These are phyloP conservation scores for Ciborinia camelliae DNA, from an alignment of 2,329 filamentous ascomycete genomes.

Conservation along the genomic window DNA sequence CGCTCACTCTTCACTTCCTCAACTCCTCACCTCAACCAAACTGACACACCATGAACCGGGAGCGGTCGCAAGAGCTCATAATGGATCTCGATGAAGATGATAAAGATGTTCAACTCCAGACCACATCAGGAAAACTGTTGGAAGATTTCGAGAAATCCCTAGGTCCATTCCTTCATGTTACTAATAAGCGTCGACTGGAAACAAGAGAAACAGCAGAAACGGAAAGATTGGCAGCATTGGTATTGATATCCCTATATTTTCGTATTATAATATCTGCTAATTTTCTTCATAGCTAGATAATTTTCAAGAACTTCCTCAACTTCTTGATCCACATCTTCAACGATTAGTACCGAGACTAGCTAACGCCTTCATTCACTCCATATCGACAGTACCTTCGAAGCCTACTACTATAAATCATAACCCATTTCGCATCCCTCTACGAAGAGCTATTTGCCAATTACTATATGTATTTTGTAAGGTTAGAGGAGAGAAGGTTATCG, in stretches of 20 bases:
- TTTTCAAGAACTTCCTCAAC: conserved; percentile 93
- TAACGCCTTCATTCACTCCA: conserved; percentile 68
- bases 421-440: conserved; percentile 36
- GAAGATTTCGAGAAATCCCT: conserved; percentile 55
- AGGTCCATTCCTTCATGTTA: conserved; percentile 48
- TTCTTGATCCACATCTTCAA: conserved; percentile 81
- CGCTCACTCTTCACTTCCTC: too few species aligned
- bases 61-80: conserved; percentile 1
- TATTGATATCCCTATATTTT: conserved; percentile 33
- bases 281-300: conserved; percentile 58
- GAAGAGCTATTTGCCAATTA: conserved; percentile 68
- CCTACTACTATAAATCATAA: conserved; percentile 28
- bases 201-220: conserved; percentile 50
- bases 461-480: conserved; percentile 94
- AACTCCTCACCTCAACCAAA: not conserved
- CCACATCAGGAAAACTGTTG: conserved; percentile 56
- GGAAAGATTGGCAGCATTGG: conserved; percentile 46
- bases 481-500: conserved; percentile 86
- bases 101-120: conserved; percentile 59
- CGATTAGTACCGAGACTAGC: conserved; percentile 71
- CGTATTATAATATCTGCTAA: conserved; percentile 15
- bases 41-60: too few species aligned
- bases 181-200: conserved; percentile 47
- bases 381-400: conserved; percentile 47
- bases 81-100: conserved; percentile 63